Conservation (phyloP, 1,284 basidiomycete genomes). For the Entoloma clypeatum region DNA sequence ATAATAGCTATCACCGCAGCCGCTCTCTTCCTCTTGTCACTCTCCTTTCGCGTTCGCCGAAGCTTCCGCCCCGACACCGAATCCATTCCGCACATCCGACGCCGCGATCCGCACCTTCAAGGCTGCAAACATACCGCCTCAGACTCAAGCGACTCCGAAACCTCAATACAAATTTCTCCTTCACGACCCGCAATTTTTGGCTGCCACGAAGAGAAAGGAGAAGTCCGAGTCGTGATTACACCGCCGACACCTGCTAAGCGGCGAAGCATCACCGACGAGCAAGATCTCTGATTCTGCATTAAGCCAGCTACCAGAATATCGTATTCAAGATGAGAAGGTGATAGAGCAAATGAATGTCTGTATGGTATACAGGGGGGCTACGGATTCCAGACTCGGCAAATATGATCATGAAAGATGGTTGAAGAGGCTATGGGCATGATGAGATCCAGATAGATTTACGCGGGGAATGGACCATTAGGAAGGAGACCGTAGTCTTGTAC, state of each 20-base stretch:
- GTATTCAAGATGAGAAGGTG: not conserved
- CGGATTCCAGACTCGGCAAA: slow-evolving; percentile 9
- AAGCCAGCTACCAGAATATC: not conserved
- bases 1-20: too few relatives aligned
- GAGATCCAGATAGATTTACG: not conserved
- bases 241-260: slow-evolving; percentile 16
- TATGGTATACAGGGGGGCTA: slow-evolving; percentile 1
- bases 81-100: not conserved
- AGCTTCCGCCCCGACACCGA: not conserved
- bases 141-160: slow-evolving; percentile 8
- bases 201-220: slow-evolving; percentile 6
- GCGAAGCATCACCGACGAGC: not conserved
- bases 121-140: slow-evolving; percentile 11
- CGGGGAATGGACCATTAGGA: not conserved
- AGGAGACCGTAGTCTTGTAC: slow-evolving; percentile 3
- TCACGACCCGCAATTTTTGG: slow-evolving; percentile 14
- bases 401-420: slow-evolving; percentile 5
- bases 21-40: too few relatives aligned
- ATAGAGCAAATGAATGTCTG: not conserved
- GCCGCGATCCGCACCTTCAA: not conserved
- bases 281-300: not conserved
- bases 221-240: slow-evolving; percentile 15
- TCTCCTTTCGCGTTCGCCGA: too few relatives aligned
- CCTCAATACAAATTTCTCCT: slow-evolving; percentile 14
- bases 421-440: not conserved